Evolutionary conservation across 2,329 filamentous ascomycete species (phyloP), one percentile per base, ranked within the genome.

Genomic region (Ophidiomyces ophidiicola): DNA sequence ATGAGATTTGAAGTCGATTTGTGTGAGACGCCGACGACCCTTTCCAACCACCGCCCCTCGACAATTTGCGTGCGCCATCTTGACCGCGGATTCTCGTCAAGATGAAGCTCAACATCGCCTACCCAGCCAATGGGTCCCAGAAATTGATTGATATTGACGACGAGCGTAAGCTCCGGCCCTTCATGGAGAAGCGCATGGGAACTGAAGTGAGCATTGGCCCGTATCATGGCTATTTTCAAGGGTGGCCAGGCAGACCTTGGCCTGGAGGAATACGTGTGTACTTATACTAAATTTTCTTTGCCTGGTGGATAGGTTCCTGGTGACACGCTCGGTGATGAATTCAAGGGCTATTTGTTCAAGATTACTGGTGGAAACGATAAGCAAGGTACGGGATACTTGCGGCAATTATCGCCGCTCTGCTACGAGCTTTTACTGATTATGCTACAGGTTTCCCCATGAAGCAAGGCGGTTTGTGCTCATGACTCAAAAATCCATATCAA

Each of bases 361-460:
- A 96, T 98, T 75, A 98, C 90, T 61, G 92, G 90, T 64, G 90
- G 92, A 66, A 98, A 98, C 82, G 90, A 98, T 83, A 98, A 98
- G 85, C 92, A 98, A 78, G 90, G 60, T 63, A 62, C 49, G 58
- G 21, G 32, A 15, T 46, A 36, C 15, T 15, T 24, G 7, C 35
- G n/a, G 18, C 21, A 15, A 15, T 7, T 29, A 29, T 4, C 14
- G 11, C 14, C 15, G 24, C 15, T n/a, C 8, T 18, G 14, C 11
- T 29, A 41, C 23, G 41, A 12, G 21, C 18, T 23, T 37, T 14
- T 39, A 47, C 58, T 61, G 44, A 61, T 54, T 29, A 5, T 43
- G 29, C 44, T 33, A 36, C 40, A 63, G 61, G 90, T 75, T 98
- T 98, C 80, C 90, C 90, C 59, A 98, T 98, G 90, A 98, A 98